Conservation (phyloP, 495 filamentous ascomycete genomes). For the Penicillium nucicola region DNA sequence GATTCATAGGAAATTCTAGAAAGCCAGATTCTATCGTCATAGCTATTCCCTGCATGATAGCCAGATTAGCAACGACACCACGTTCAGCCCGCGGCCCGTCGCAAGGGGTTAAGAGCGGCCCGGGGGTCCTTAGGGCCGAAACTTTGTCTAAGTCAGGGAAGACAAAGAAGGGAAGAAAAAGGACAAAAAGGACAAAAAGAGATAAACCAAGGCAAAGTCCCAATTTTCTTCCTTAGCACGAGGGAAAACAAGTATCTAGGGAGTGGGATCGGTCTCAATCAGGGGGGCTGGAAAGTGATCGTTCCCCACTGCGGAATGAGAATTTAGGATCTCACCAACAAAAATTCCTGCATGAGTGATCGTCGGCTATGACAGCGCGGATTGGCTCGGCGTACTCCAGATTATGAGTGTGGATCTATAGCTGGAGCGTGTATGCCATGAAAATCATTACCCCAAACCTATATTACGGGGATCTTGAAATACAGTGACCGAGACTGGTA, state of each 20-base stretch:
- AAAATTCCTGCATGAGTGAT: background rate
- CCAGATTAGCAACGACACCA: too few species aligned
- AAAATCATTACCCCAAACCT: conserved; percentile 8
- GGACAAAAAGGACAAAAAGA: too few species aligned
- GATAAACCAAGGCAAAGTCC: too few species aligned
- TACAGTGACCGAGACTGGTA: conserved; percentile 13
- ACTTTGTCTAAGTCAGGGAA: background rate
- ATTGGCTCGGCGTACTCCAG: conserved; percentile 1
- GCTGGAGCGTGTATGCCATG: conserved; percentile 7
- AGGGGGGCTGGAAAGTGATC: background rate
- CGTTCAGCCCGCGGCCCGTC: too few species aligned
- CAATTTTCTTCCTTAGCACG: too few species aligned
- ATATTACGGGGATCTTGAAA: conserved; percentile 1
- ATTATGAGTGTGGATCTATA: background rate
- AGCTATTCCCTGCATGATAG: too few species aligned
- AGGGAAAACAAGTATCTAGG: background rate
- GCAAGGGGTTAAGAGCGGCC: background rate
- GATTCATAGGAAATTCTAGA: background rate
- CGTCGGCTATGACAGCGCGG: conserved; percentile 1
- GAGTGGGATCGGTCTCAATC: background rate
- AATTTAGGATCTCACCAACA: background rate
- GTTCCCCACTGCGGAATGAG: background rate
- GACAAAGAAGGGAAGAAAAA: too few species aligned
- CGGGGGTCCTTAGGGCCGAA: background rate
- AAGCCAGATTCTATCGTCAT: background rate